Conservation (phyloP, 208 protist genomes). For the Trypanosoma vivax region DNA sequence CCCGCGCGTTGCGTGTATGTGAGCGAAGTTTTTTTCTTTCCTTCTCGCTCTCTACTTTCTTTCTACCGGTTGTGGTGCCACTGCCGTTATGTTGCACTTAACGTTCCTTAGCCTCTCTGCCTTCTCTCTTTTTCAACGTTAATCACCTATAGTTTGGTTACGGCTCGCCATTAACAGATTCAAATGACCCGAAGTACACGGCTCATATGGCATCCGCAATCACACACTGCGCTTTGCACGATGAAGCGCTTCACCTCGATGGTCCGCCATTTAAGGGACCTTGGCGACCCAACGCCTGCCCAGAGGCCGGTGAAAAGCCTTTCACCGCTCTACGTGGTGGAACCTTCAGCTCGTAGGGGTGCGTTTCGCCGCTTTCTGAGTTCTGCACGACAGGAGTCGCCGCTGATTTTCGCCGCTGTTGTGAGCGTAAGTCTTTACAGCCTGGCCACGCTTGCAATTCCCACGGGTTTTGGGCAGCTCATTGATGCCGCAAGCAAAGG, state of each 20-base stretch:
- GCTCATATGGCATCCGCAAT: constrained; percentile 52
- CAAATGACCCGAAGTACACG: constrained; percentile 28
- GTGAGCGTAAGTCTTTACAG: constrained; percentile 66
- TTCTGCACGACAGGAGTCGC: constrained; percentile 35
- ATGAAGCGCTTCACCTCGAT: constrained; percentile 24
- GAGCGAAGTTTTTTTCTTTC: too few species aligned
- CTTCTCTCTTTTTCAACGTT: constrained; percentile 5
- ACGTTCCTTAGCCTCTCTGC: constrained; percentile 11
- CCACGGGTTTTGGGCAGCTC: constrained; percentile 69
- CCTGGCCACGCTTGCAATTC: constrained; percentile 76
- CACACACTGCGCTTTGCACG: constrained; percentile 10
- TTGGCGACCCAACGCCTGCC: constrained; percentile 54
- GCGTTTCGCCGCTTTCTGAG: constrained; percentile 59
- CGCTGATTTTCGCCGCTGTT: constrained; percentile 60
- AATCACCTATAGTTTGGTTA: constrained; percentile 4
- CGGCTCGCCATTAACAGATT: neutral
- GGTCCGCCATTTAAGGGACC: constrained; percentile 58
- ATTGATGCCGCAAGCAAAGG: constrained; percentile 78
- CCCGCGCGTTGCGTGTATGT: too few species aligned
- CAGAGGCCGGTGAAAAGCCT: constrained; percentile 46
- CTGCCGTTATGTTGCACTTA: constrained; percentile 11
- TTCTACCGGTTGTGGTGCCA: constrained; percentile 2
- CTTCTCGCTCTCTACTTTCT: neutral
- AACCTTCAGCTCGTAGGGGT: constrained; percentile 48
- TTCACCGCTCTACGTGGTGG: constrained; percentile 51